These are phyloP conservation scores for Fusarium fracticaudum DNA, from an alignment of 2,329 filamentous ascomycete species.

Conservation along the genomic window DNA sequence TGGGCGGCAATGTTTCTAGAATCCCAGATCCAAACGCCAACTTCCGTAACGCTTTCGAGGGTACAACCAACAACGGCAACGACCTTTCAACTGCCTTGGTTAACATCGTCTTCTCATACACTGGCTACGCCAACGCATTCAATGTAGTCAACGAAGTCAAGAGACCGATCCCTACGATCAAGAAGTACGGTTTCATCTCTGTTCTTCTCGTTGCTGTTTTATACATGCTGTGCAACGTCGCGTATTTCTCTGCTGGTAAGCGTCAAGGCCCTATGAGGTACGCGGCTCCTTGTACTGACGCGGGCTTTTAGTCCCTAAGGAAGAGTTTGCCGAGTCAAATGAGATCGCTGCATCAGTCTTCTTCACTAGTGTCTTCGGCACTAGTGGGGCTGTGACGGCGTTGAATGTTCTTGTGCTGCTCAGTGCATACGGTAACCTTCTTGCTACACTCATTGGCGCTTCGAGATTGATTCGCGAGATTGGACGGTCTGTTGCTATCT, in stretches of 20 bases:
- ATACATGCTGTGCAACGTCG: constrained; percentile 68
- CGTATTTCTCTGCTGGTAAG: constrained; percentile 63
- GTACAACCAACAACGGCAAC: constrained; percentile 49
- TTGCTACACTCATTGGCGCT: constrained; percentile 63
- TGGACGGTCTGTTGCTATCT: constrained; percentile 65
- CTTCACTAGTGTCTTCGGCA: constrained; percentile 68
- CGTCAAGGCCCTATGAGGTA: accelerated
- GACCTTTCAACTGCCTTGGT: constrained; percentile 59
- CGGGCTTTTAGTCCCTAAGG: constrained; percentile 58
- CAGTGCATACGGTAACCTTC: constrained; percentile 67
- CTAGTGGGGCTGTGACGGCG: constrained; percentile 58
- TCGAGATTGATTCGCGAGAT: constrained; percentile 69
- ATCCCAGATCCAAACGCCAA: constrained; percentile 48
- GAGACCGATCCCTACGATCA: constrained; percentile 66
- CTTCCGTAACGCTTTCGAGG: constrained; percentile 50
- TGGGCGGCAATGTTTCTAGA: constrained; percentile 51
- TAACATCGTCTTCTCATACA: constrained; percentile 68
- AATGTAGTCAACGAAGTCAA: constrained; percentile 71
- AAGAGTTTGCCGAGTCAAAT: constrained; percentile 60
- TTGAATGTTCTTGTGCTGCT: constrained; percentile 68
- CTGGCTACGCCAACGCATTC: constrained; percentile 68
- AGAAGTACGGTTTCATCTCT: constrained; percentile 59
- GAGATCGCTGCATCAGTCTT: constrained; percentile 67
- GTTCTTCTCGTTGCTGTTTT: constrained; percentile 62
- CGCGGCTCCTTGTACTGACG: constrained; percentile 14